phyloP scores from a whole-genome alignment of 305 asterid genomes.

The Fraxinus nigra region DNA sequence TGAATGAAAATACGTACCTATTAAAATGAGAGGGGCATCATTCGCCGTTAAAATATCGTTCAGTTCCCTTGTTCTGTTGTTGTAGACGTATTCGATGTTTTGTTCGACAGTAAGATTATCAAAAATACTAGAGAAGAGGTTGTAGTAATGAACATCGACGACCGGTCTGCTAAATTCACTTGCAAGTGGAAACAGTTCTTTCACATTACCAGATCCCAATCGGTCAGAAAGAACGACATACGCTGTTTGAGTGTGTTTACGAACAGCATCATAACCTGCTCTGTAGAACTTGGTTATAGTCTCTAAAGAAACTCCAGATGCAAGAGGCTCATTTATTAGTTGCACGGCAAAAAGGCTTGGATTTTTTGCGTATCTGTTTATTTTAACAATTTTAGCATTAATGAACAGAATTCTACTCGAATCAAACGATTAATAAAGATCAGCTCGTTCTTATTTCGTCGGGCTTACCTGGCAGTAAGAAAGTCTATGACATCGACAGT shows the following conservation, averaged over 20 bases:
- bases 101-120: constrained; percentile 44
- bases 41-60: constrained; percentile 37
- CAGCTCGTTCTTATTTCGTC: not conserved
- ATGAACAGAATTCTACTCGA: not conserved
- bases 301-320: constrained; percentile 45
- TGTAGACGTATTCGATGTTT: constrained; percentile 49
- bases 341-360: constrained; percentile 56
- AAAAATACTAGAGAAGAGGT: constrained; percentile 40
- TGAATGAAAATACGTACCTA: constrained; percentile 36
- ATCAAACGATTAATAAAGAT: not conserved
- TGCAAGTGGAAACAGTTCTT: constrained; percentile 49
- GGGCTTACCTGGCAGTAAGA: constrained; percentile 46
- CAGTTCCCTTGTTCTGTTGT: constrained; percentile 39
- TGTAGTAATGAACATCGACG: constrained; percentile 68
- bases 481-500: constrained; percentile 59
- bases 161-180: constrained; percentile 39
- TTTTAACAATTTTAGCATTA: not conserved
- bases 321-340: constrained; percentile 56
- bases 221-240: constrained; percentile 50
- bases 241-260: constrained; percentile 37
- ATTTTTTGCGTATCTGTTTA: constrained; percentile 37
- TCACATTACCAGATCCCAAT: constrained; percentile 36
- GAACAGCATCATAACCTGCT: constrained; percentile 42
- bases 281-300: constrained; percentile 31
- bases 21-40: constrained; percentile 53